Percentiles rank a stretch among this genome's conserved stretches.
phyloP scores from a whole-genome alignment of 441 rosid species.

The Metrosideros polymorpha region DNA sequence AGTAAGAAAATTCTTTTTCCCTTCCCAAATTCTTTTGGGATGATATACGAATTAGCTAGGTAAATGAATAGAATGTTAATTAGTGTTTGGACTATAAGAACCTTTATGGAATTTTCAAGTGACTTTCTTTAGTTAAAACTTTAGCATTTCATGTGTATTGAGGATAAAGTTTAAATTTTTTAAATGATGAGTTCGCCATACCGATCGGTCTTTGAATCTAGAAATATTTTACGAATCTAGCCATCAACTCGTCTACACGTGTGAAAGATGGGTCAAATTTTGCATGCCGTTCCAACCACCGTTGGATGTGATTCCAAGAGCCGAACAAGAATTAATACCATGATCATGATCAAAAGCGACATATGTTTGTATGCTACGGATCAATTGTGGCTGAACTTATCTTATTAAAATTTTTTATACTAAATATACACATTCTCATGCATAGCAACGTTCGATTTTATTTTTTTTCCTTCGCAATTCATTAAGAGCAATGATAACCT shows the following conservation, averaged over 20 bases:
- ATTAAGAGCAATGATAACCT: neutral
- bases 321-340: neutral
- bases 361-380: neutral
- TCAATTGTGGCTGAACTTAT: neutral
- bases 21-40: neutral
- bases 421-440: neutral
- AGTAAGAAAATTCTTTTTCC: neutral
- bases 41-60: neutral
- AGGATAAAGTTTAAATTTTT: too few relatives aligned
- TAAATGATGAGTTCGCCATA: neutral
- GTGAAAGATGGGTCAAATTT: neutral
- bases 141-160: neutral
- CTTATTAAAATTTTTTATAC: neutral
- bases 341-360: neutral
- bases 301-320: neutral
- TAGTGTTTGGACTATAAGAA: neutral
- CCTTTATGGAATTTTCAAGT: neutral
- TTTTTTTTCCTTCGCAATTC: neutral
- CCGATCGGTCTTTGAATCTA: neutral
- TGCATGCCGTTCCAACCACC: neutral
- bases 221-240: too few relatives aligned
- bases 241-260: neutral
- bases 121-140: too few relatives aligned
- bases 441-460: neutral
- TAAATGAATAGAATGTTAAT: too few relatives aligned